Percentiles rank a stretch among this genome's conserved stretches.
phyloP scores from a whole-genome alignment of 2,329 filamentous ascomycete species.

The Stylonectria norvegica region DNA sequence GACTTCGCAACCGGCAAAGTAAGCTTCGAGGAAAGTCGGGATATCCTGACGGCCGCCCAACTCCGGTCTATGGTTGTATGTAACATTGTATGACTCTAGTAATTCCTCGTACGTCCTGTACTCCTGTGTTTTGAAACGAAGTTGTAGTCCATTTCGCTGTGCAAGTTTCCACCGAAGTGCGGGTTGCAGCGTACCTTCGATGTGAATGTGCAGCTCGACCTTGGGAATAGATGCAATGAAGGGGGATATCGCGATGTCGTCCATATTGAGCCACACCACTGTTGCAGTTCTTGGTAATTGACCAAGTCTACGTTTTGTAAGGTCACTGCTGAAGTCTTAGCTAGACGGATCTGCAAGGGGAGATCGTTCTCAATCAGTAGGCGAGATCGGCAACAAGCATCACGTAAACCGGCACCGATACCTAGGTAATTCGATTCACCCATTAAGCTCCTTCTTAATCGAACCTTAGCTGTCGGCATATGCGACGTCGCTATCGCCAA shows the following conservation, averaged over 20 bases:
- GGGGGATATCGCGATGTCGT: conserved; percentile 30
- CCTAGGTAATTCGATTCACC: no score
- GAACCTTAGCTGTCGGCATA: no score
- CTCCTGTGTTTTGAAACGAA: conserved; percentile 47
- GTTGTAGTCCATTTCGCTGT: conserved; percentile 57
- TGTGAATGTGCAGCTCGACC: conserved; percentile 76
- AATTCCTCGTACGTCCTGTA: conserved; percentile 60
- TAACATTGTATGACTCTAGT: conserved; percentile 55
- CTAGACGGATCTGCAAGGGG: no score
- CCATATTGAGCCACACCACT: conserved; percentile 19
- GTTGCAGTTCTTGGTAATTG: background rate
- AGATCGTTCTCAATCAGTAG: no score
- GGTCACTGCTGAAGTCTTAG: no score
- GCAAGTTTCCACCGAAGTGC: conserved; percentile 66
- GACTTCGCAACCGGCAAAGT: conserved; percentile 72
- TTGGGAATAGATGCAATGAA: conserved; percentile 67
- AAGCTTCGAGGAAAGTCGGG: conserved; percentile 65
- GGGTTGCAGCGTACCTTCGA: conserved; percentile 70
- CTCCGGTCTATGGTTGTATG: conserved; percentile 47
- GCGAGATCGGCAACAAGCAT: no score
- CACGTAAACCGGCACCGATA: no score
- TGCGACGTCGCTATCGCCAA: no score
- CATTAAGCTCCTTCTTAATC: no score
- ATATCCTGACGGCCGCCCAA: conserved; percentile 32
- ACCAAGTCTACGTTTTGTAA: background rate